phyloP scores from a whole-genome alignment of 2,329 filamentous ascomycete genomes.

The Fusarium proliferatum region DNA sequence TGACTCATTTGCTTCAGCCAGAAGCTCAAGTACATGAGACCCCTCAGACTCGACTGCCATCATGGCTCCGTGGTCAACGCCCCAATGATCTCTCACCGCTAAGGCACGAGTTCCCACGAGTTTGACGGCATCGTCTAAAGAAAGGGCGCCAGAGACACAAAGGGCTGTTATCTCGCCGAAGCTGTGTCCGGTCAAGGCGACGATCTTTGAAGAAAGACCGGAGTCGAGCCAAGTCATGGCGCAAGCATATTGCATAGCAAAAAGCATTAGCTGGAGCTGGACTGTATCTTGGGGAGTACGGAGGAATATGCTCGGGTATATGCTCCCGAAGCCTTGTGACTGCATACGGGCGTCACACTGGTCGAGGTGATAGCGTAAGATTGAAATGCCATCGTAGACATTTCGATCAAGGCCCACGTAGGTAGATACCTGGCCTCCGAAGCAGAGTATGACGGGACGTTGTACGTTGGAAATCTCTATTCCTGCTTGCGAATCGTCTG shows the following conservation, averaged over 20 bases:
- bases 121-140: constrained; percentile 46
- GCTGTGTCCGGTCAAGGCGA: not conserved
- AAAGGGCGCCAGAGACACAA: constrained; percentile 49
- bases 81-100: not conserved
- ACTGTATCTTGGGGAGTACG: not conserved
- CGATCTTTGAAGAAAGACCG: not conserved
- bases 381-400: not conserved
- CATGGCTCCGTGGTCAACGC: constrained; percentile 2
- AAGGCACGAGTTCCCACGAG: not conserved
- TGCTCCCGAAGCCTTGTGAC: not conserved
- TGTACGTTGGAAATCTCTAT: not conserved
- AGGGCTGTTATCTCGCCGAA: constrained; percentile 52
- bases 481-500: not conserved
- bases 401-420: not conserved
- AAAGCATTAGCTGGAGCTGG: not conserved
- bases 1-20: not conserved
- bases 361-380: not conserved
- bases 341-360: not conserved
- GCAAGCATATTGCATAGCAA: not conserved
- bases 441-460: not conserved
- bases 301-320: not conserved
- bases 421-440: not conserved
- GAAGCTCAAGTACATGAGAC: not conserved
- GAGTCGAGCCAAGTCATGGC: not conserved
- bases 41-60: constrained; percentile 11